These are phyloP conservation scores for Microascus cirrosus DNA, from an alignment of 2,329 filamentous ascomycete species.

Conservation along the genomic window DNA sequence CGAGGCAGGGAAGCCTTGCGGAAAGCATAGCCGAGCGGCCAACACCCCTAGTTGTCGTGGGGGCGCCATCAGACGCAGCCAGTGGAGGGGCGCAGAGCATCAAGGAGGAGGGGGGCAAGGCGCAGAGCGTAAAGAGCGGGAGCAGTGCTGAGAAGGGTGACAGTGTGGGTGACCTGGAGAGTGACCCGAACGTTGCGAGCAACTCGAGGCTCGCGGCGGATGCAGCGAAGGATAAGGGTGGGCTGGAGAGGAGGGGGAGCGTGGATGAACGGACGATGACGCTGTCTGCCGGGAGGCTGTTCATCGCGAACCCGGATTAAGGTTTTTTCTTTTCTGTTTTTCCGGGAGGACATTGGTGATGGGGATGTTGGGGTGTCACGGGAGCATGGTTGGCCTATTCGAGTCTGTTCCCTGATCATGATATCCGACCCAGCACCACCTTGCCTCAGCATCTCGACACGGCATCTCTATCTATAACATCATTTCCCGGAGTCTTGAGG, in stretches of 20 bases:
- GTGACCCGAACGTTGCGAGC: slow-evolving; percentile 38
- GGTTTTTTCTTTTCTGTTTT: not conserved
- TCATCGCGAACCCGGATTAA: slow-evolving; percentile 77
- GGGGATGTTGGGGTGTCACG: not conserved
- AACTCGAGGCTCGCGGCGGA: slow-evolving; percentile 48
- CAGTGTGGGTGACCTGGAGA: slow-evolving; percentile 42
- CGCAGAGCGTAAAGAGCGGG: slow-evolving; percentile 15
- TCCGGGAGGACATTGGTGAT: not conserved
- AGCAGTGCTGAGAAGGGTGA: slow-evolving; percentile 52
- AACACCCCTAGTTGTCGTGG: slow-evolving; percentile 6
- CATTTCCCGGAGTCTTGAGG: too few relatives aligned
- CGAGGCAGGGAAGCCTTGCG: slow-evolving; percentile 28
- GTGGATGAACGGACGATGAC: slow-evolving; percentile 75
- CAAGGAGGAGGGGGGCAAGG: slow-evolving; percentile 22
- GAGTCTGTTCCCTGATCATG: too few relatives aligned
- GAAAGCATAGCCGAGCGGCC: slow-evolving; percentile 25
- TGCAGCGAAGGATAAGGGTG: slow-evolving; percentile 55
- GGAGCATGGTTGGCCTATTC: not conserved
- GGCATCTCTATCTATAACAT: not conserved
- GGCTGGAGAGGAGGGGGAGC: slow-evolving; percentile 65
- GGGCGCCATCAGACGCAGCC: slow-evolving; percentile 21
- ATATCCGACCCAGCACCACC: too few relatives aligned
- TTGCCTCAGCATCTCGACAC: too few relatives aligned
- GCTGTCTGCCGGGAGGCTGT: slow-evolving; percentile 61
- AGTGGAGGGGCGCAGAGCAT: slow-evolving; percentile 38